Percentiles rank a stretch among this genome's conserved stretches.
Evolutionary conservation across 805 yeast species (phyloP).

Genomic region (Yamadazyma sp.): DNA sequence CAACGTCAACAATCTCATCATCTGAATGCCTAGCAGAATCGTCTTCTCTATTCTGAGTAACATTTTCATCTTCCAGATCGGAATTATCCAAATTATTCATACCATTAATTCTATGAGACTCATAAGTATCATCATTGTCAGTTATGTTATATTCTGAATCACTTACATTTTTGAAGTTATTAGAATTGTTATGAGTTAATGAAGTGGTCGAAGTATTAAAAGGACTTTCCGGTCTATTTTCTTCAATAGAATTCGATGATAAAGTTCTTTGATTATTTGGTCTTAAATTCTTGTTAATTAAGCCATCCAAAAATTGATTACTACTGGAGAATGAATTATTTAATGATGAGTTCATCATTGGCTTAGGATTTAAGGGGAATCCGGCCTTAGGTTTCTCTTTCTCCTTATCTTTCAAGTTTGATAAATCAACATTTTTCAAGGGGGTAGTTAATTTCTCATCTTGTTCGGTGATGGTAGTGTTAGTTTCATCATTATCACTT

Average conservation of each 20-base stretch:
- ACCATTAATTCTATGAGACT: constrained; percentile 1
- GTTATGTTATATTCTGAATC: constrained; percentile 18
- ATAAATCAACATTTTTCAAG: background rate
- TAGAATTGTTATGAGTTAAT: constrained; percentile 6
- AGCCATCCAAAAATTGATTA: constrained; percentile 8
- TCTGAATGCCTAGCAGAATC: constrained; percentile 13
- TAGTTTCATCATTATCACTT: background rate
- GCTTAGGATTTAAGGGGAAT: constrained; percentile 3
- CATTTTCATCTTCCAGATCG: constrained; percentile 10
- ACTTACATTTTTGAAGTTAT: constrained; percentile 14
- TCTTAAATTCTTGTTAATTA: constrained; percentile 9
- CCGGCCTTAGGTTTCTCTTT: background rate
- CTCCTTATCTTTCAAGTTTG: background rate
- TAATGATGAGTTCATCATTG: constrained; percentile 5
- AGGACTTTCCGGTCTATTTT: background rate
- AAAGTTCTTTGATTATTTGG: constrained; percentile 12
- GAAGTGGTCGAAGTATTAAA: too few species aligned
- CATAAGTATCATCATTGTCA: constrained; percentile 11
- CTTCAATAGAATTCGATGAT: constrained; percentile 11
- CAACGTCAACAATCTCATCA: constrained; percentile 23
- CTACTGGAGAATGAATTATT: constrained; percentile 9
- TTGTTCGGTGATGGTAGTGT: background rate
- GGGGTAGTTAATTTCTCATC: background rate
- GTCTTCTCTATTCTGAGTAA: constrained; percentile 5
- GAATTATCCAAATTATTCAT: constrained; percentile 4